Conservation (phyloP, 345 rosid species). For the Brassica cretica region DNA sequence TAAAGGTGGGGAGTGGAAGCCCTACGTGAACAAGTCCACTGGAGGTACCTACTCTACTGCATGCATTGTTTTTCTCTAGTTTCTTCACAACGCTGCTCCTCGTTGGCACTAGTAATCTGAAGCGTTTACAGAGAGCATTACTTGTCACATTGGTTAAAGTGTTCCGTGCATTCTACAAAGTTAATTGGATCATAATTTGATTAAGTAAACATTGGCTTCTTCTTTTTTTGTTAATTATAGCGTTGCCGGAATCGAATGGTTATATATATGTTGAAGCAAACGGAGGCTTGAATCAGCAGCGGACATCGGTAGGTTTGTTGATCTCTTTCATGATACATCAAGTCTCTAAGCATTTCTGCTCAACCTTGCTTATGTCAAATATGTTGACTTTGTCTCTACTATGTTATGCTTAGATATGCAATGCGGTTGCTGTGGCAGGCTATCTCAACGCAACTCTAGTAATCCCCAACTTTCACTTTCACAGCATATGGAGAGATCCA, state of each 20-base stretch:
- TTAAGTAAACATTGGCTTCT: constrained; percentile 1
- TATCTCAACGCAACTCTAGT: constrained; percentile 95
- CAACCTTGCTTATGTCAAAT: constrained; percentile 19
- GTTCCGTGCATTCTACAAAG: background rate
- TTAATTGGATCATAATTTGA: constrained; percentile 4
- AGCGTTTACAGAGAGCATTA: background rate
- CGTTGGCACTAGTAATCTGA: background rate
- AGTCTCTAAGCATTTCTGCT: background rate
- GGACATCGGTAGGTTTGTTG: constrained; percentile 87
- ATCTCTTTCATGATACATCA: constrained; percentile 21
- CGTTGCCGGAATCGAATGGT: constrained; percentile 91
- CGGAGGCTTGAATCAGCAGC: constrained; percentile 98
- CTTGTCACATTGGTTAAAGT: background rate
- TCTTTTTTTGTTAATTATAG: constrained; percentile 44
- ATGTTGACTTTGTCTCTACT: constrained; percentile 34
- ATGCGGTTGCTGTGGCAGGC: constrained; percentile 99
- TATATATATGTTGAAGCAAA: constrained; percentile 95
- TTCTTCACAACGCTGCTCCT: background rate
- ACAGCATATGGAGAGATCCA: constrained; percentile 98
- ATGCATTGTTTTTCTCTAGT: background rate
- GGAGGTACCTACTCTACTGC: constrained; percentile 52
- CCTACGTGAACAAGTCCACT: constrained; percentile 63
- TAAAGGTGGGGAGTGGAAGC: constrained; percentile 80
- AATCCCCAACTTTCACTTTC: constrained; percentile 91
- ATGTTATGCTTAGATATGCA: constrained; percentile 79